A percentile compares a stretch with the other conserved stretches of the same genome.
phyloP scores from a whole-genome alignment of 495 filamentous ascomycete species.

The Talaromyces wortmannii region DNA sequence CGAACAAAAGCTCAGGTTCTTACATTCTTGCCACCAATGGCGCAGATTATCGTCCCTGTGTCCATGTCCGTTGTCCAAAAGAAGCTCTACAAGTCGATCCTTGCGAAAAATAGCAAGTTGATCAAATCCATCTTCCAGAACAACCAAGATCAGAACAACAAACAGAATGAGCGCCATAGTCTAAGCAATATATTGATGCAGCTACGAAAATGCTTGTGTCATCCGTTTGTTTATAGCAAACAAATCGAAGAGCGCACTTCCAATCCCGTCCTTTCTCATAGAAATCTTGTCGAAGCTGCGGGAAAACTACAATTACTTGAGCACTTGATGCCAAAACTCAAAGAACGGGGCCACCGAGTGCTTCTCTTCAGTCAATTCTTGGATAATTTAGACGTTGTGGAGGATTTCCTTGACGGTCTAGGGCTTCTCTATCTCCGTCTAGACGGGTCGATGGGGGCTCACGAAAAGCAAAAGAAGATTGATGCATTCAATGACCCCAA shows the following conservation, averaged over 20 bases:
- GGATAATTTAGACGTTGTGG: slow-evolving; percentile 77
- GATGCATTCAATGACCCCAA: slow-evolving; percentile 85
- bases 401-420: slow-evolving; percentile 79
- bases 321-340: slow-evolving; percentile 84
- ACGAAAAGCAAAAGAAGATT: slow-evolving; percentile 90
- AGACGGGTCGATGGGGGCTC: slow-evolving; percentile 70
- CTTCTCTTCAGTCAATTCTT: slow-evolving; percentile 97
- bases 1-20: slow-evolving; percentile 88
- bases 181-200: slow-evolving; percentile 94
- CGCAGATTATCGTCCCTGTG: slow-evolving; percentile 88
- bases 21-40: slow-evolving; percentile 84
- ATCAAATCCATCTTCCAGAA: slow-evolving; percentile 76
- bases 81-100: slow-evolving; percentile 88
- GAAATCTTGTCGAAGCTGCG: slow-evolving; percentile 84
- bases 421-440: slow-evolving; percentile 68
- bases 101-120: slow-evolving; percentile 81
- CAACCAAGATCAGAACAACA: slow-evolving; percentile 41
- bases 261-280: slow-evolving; percentile 47
- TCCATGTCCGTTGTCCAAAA: slow-evolving; percentile 90
- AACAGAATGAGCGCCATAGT: slow-evolving; percentile 63
- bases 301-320: slow-evolving; percentile 84
- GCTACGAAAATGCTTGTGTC: slow-evolving; percentile 87
- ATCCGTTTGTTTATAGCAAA: slow-evolving; percentile 88
- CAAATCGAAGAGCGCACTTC: slow-evolving; percentile 75
- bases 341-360: slow-evolving; percentile 82